Base-by-base conservation (phyloP, 495 filamentous ascomycete species). In the Hypomontagnella monticulosa region DNA sequence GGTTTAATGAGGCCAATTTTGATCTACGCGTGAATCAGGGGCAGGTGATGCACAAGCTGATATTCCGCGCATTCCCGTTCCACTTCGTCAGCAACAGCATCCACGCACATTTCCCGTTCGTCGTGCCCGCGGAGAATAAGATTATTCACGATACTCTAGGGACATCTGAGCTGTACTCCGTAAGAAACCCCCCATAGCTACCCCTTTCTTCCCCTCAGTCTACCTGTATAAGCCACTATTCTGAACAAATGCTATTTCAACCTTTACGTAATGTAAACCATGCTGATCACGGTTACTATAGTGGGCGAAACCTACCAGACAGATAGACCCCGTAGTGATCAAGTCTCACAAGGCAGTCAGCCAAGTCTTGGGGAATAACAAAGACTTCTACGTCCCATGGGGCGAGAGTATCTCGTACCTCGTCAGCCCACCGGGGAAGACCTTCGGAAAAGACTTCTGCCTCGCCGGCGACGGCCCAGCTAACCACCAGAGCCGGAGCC, bases 31-130 rank as follows among this genome's bases (percentile, higher is more conserved):
- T 90, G 54, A 79, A 91, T 52, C 84, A 91, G 63, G 89, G 89
- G 11, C 88, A 86, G 63, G 86, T 91, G 3, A 83, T 90, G 70
- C 90, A 90, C 75, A 92, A 91, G 75, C 78, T 92, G 53, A 83
- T 88, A 55, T 74, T 87, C 46, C 83, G 87, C 42, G 85, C 88
- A 16, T 91, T 92, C 78, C 89, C 89, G 7, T 82, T 86, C 63
- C 83, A 84, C 64, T 91, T 87, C 80, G 86, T 85, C 70, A 70
- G 75, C 16, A 87, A 91, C 74, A 91, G 88, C 12, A 84, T 92
- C 63, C 90, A 91, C 64, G 88, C 88, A 23, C 86, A 89, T 71
- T 90, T 88, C 73, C 90, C 90, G 3, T 87, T 93, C 77, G 90
- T 89, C 14, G 84, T 90, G 23, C 89, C 90, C 8, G 67, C 75